A percentile compares a stretch with the other conserved stretches of the same genome.
Conservation (phyloP, 2,329 filamentous ascomycete genomes). For the Sporothrix pseudoabietina region DNA sequence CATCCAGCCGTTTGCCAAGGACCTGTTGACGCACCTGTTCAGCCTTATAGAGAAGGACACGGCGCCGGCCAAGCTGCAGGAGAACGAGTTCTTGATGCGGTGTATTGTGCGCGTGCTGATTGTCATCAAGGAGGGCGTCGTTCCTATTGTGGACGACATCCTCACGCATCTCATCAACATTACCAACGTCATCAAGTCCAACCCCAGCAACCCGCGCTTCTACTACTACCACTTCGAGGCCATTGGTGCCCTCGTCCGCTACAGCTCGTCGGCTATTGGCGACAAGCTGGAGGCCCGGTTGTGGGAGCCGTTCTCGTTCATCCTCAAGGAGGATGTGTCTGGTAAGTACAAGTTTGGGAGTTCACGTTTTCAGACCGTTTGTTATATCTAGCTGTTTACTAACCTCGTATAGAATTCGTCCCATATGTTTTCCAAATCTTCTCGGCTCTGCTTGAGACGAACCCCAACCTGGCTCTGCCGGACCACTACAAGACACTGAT, state of each 20-base stretch:
- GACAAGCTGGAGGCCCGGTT: conserved; percentile 76
- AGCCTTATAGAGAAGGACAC: conserved; percentile 83
- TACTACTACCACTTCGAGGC: conserved; percentile 99
- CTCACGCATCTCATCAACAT: conserved; percentile 84
- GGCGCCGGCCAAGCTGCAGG: conserved; percentile 89
- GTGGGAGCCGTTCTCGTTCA: conserved; percentile 78
- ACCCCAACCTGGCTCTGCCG: conserved; percentile 75
- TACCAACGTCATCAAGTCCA: conserved; percentile 86
- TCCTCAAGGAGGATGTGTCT: conserved; percentile 79
- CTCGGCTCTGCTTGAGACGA: conserved; percentile 84
- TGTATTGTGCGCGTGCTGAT: conserved; percentile 98
- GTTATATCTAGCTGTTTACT: background rate
- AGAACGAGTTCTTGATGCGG: conserved; percentile 98
- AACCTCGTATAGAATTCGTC: conserved; percentile 67
- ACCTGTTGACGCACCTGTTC: conserved; percentile 87
- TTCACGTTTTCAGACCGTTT: background rate
- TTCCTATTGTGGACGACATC: conserved; percentile 74
- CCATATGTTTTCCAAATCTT: conserved; percentile 97
- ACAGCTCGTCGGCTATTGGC: conserved; percentile 66
- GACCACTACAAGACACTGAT: conserved; percentile 80
- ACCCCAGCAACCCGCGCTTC: conserved; percentile 96
- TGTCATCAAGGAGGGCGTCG: conserved; percentile 81
- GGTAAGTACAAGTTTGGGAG: background rate
- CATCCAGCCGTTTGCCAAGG: conserved; percentile 79
- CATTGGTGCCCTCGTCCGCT: conserved; percentile 81